Evolutionary conservation across 164 flowering plant species (phyloP).

Genomic region (Echeveria elegans): DNA sequence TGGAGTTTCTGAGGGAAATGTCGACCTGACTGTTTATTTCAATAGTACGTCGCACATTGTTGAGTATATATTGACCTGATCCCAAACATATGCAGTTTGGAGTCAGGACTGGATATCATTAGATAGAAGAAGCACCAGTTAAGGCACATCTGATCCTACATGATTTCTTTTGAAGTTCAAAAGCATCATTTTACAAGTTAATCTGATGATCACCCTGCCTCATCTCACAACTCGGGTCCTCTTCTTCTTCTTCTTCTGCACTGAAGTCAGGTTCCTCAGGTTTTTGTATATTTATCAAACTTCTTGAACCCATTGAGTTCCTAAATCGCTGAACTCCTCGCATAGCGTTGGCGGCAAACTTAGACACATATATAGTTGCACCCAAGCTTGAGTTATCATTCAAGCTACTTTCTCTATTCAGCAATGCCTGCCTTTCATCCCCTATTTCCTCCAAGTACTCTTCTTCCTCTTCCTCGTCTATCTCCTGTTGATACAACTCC

Average conservation of each 20-base stretch:
- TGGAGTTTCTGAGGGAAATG: too few species aligned
- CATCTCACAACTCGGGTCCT: too few species aligned
- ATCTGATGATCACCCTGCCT: too few species aligned
- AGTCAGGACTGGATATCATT: too few species aligned
- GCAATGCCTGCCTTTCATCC: conserved; percentile 14
- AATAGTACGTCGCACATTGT: too few species aligned
- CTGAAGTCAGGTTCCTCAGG: conserved; percentile 44
- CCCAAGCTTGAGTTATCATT: conserved; percentile 17
- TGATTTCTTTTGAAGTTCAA: too few species aligned
- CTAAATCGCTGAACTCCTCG: conserved; percentile 28
- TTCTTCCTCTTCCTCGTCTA: conserved; percentile 10
- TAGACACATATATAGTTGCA: conserved; percentile 35
- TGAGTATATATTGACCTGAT: too few species aligned
- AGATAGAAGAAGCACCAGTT: too few species aligned
- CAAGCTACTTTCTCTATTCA: neutral
- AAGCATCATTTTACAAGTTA: too few species aligned
- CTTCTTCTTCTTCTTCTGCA: conserved; percentile 14
- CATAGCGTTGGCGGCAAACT: conserved; percentile 47
- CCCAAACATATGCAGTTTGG: too few species aligned
- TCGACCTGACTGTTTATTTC: too few species aligned
- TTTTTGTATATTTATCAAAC: conserved; percentile 22
- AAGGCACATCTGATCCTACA: too few species aligned
- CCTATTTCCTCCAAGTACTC: conserved; percentile 11
- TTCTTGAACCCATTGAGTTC: conserved; percentile 7
- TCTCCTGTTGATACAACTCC: conserved; percentile 26